Evolutionary conservation across 1,284 basidiomycete genomes (phyloP), one percentile per base, ranked within the genome.

Genomic region (Papiliotrema fonsecae): DNA sequence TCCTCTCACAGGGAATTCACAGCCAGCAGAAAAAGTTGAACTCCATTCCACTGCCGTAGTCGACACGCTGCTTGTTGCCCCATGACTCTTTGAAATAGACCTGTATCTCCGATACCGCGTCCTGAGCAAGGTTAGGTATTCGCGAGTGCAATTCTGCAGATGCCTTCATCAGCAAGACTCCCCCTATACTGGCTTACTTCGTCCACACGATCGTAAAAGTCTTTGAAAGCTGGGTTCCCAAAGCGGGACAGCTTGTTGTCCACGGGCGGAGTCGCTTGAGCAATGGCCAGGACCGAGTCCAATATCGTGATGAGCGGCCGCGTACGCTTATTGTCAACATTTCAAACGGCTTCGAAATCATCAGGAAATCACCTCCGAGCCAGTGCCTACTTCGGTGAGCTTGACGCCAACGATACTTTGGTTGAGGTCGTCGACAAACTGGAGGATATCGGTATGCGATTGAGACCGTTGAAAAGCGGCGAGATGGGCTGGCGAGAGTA

Each of bases 21-120:
- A 98, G 69, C 93, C 93, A 98, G 64, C 90, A 97, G 11, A 97
- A 59, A 67, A 97, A 98, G 74, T 97, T 97, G 51, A 98, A 79
- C 71, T 99, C 96, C 92, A 97, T 97, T 2, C 94, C 94, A 64
- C 91, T 96, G 9, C 96, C 94, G 72, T 99, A 99, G 73, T 99
- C 96, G 54, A 99, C 93, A 5, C 94, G 78, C 47, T 86, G 82
- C 32, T 86, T 79, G 70, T 89, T 97, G 0, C 94, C 94, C 93
- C 92, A 98, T 21, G 84, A 75, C 65, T 96, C 87, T 39, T 79
- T 76, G 59, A 98, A 87, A 72, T 98, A 98, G 0, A 78, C 78
- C 3, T 83, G 80, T 9, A 93, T 67, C 65, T 94, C 91, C 2
- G 74, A 64, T 1, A 83, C 77, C 1, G 82, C 79, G 6, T 80